These are phyloP conservation scores for Mortierella polycephala DNA, from an alignment of 371 early-diverging fungal genomes.

Conservation along the genomic window DNA sequence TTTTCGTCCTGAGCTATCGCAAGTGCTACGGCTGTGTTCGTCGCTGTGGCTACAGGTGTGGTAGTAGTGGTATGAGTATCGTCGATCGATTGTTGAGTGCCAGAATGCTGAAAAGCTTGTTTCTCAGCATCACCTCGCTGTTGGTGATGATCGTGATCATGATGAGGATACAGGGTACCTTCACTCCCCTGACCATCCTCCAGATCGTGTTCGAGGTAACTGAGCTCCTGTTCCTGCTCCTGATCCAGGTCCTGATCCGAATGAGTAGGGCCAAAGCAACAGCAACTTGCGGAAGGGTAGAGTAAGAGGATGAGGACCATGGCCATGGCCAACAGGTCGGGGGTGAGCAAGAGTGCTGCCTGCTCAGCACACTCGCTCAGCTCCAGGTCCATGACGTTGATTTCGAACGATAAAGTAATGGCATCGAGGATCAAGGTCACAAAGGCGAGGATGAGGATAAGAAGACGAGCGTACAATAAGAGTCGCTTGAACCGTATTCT, in stretches of 20 bases:
- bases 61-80: too few species aligned
- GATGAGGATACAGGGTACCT: too few species aligned
- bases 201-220: neutral
- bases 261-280: neutral
- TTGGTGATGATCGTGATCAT: too few species aligned
- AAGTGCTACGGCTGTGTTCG: slow-evolving; percentile 1
- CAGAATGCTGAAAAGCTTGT: too few species aligned
- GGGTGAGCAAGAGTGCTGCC: slow-evolving; percentile 17
- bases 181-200: too few species aligned
- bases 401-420: slow-evolving; percentile 40
- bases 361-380: slow-evolving; percentile 1
- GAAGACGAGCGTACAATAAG: slow-evolving; percentile 15
- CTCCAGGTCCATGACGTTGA: slow-evolving; percentile 37
- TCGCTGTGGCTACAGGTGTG: neutral
- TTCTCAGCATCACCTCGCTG: too few species aligned
- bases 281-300: slow-evolving; percentile 9
- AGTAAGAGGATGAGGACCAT: slow-evolving; percentile 19
- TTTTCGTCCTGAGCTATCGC: neutral
- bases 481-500: slow-evolving; percentile 1
- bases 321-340: slow-evolving; percentile 31
- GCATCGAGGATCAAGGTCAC: slow-evolving; percentile 44
- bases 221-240: slow-evolving; percentile 2
- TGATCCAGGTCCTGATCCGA: neutral
- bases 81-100: too few species aligned
- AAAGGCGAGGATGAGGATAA: slow-evolving; percentile 29